These are phyloP conservation scores for Solanum corneliomulleri DNA, from an alignment of 257 asterid genomes.

Conservation along the genomic window DNA sequence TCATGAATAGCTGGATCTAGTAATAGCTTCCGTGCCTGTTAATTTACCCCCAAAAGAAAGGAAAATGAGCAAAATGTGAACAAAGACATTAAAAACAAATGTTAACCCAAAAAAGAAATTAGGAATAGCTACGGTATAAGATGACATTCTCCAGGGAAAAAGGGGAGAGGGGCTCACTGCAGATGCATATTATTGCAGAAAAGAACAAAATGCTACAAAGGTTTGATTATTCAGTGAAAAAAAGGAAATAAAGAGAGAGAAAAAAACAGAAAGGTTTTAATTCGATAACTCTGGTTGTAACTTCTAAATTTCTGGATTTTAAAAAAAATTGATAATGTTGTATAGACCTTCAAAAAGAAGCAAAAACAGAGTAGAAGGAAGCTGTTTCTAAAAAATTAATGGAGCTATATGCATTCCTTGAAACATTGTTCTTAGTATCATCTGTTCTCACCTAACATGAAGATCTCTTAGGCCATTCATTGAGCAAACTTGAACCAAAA, in stretches of 20 bases:
- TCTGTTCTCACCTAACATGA: neutral
- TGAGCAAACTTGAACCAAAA: neutral
- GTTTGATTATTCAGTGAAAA: neutral
- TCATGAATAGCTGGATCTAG: slow-evolving; percentile 99
- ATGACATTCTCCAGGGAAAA: neutral
- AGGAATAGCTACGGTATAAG: neutral
- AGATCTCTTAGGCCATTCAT: neutral
- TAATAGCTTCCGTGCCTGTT: slow-evolving; percentile 75
- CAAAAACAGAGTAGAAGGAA: neutral
- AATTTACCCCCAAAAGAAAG: neutral
- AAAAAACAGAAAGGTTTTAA: neutral
- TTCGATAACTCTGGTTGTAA: neutral
- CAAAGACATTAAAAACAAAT: neutral
- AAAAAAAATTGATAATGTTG: neutral
- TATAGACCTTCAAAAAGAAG: neutral
- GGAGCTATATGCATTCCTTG: neutral
- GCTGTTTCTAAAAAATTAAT: neutral
- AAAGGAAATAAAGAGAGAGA: too few species aligned
- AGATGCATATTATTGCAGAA: neutral
- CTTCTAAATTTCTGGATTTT: neutral
- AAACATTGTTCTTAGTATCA: neutral
- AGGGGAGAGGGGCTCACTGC: neutral
- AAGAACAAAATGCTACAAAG: neutral
- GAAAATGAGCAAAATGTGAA: neutral
- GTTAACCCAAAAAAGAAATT: neutral